These are phyloP conservation scores for Polytolypa hystricis DNA, from an alignment of 2,329 filamentous ascomycete species.

Conservation along the genomic window DNA sequence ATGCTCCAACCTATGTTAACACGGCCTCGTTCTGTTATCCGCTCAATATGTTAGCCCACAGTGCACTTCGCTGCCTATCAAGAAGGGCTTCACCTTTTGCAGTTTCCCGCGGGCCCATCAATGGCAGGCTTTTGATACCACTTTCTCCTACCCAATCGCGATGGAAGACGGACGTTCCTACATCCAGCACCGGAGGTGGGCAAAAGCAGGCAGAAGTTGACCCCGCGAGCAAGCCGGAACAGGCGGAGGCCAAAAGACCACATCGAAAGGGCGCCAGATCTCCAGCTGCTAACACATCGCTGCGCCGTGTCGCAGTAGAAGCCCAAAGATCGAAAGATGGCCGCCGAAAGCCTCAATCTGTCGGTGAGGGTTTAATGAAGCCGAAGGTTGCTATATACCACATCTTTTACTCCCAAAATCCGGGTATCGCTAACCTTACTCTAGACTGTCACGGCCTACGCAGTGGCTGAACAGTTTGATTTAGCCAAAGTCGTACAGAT, in stretches of 20 bases:
- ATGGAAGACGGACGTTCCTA: conserved; percentile 43
- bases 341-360: conserved; percentile 35
- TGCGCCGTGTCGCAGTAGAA: conserved; percentile 76
- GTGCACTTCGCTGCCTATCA: no score
- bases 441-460: conserved; percentile 52
- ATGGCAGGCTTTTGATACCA: no score
- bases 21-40: no score
- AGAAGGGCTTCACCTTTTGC: no score
- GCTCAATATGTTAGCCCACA: no score
- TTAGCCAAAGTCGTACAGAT: conserved; percentile 47
- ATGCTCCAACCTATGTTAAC: no score
- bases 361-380: conserved; percentile 25
- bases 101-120: no score
- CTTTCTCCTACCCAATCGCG: neutral
- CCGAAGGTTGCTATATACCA: conserved; percentile 22
- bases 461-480: conserved; percentile 57
- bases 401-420: neutral
- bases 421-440: conserved; percentile 1
- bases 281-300: conserved; percentile 55
- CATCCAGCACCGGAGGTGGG: conserved; percentile 49
- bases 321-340: conserved; percentile 55
- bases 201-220: conserved; percentile 24
- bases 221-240: conserved; percentile 8
- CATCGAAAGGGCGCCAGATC: conserved; percentile 39
- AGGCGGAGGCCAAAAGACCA: neutral